Evolutionary conservation across 1,284 basidiomycete species (phyloP).

Genomic region (Pulveroboletus ridleyi): DNA sequence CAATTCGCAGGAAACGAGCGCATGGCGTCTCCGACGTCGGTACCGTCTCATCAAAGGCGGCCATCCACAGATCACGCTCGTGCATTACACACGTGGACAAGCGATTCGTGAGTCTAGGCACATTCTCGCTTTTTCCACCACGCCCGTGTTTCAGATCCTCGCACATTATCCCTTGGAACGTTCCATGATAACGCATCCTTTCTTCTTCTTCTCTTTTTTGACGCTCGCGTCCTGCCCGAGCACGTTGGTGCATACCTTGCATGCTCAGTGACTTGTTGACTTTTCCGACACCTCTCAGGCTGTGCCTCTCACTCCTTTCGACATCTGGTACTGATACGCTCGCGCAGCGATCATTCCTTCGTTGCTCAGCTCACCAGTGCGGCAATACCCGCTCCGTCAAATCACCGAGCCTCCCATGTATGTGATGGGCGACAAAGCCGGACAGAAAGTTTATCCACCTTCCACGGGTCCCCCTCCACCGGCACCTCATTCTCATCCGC

Average conservation of each 20-base stretch:
- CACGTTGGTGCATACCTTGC: conserved; percentile 5
- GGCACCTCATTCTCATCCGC: too few species aligned
- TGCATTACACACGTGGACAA: conserved; percentile 75
- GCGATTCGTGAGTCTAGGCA: conserved; percentile 55
- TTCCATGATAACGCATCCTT: background rate
- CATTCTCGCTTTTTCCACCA: conserved; percentile 12
- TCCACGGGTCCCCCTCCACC: conserved; percentile 42
- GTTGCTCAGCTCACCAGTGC: conserved; percentile 62
- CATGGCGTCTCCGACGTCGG: conserved; percentile 69
- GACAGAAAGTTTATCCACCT: conserved; percentile 62
- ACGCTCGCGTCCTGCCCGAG: background rate
- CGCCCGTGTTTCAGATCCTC: conserved; percentile 23
- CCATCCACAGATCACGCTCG: conserved; percentile 68
- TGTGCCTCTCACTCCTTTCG: background rate
- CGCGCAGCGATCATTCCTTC: conserved; percentile 60
- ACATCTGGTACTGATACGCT: conserved; percentile 15
- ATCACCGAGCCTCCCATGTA: conserved; percentile 69
- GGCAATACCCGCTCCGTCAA: conserved; percentile 70
- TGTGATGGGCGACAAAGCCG: conserved; percentile 71
- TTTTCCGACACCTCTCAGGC: background rate
- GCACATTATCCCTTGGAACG: conserved; percentile 10
- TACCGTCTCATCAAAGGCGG: conserved; percentile 77
- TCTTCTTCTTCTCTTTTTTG: background rate
- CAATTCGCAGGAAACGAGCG: conserved; percentile 57
- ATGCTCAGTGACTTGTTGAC: too few species aligned